Conservation (phyloP, 2,329 filamentous ascomycete species). For the Clonostachys chloroleuca region DNA sequence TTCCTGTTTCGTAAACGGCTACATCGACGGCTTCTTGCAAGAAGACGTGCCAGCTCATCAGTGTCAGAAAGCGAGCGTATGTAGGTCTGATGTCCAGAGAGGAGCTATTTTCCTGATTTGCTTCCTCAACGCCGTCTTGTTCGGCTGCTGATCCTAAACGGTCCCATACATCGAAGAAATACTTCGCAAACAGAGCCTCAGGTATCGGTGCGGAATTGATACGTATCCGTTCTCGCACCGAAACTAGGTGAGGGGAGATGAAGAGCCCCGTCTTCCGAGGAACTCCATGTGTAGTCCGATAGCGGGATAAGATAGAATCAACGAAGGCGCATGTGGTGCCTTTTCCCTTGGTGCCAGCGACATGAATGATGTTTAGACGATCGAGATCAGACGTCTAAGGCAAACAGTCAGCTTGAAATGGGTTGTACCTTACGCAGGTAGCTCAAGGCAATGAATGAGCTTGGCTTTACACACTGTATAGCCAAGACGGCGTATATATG, state of each 20-base stretch:
- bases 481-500: constrained; percentile 73
- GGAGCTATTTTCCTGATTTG: constrained; percentile 15
- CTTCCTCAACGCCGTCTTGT: constrained; percentile 14
- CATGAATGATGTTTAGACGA: constrained; percentile 62
- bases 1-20: constrained; percentile 62
- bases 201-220: constrained; percentile 55
- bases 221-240: constrained; percentile 63
- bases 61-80: constrained; percentile 58
- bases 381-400: constrained; percentile 41
- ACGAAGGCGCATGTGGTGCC: constrained; percentile 68
- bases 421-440: too few relatives aligned
- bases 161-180: constrained; percentile 68
- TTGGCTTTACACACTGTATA: constrained; percentile 48
- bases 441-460: background rate
- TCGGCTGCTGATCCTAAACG: constrained; percentile 31
- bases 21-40: constrained; percentile 56
- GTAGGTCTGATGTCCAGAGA: constrained; percentile 36
- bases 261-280: constrained; percentile 56
- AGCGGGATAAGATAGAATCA: constrained; percentile 54
- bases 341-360: constrained; percentile 75
- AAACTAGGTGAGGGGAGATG: constrained; percentile 65
- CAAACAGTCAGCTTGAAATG: too few relatives aligned
- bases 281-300: constrained; percentile 25
- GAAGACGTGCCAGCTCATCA: constrained; percentile 66
- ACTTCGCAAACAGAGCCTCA: constrained; percentile 54